Percentiles rank a stretch among this genome's conserved stretches.
Evolutionary conservation across 225 moss, liverwort and hornwort species (phyloP).

Genomic region (Thuidium tamariscinum): DNA sequence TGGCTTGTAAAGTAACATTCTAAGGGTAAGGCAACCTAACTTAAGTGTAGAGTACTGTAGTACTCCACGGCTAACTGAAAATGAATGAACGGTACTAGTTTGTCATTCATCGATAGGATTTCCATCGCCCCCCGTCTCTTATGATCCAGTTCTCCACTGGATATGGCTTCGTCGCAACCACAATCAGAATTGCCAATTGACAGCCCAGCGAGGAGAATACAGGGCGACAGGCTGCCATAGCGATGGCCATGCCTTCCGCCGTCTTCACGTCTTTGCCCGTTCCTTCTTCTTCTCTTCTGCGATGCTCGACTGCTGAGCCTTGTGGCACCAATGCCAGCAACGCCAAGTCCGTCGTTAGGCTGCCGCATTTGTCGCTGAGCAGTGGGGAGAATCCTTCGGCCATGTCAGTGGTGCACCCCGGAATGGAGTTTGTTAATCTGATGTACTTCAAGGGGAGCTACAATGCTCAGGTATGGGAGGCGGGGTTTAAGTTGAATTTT

Average conservation of each 20-base stretch:
- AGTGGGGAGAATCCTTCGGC: background rate
- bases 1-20: no score
- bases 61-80: no score
- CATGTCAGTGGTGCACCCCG: conserved; percentile 56
- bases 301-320: conserved; percentile 8
- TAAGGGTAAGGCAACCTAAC: no score
- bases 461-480: conserved; percentile 42
- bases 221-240: no score
- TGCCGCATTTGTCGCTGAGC: conserved; percentile 1
- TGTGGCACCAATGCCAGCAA: background rate
- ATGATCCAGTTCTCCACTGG: no score
- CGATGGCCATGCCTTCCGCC: conserved; percentile 19
- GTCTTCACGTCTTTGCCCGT: conserved; percentile 8
- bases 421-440: conserved; percentile 61
- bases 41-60: no score
- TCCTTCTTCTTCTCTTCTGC: background rate
- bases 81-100: no score
- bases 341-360: background rate
- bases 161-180: no score
- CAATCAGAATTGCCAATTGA: no score
- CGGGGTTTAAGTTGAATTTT: background rate
- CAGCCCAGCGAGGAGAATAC: no score
- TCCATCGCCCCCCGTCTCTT: no score
- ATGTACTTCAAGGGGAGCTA: conserved; percentile 91
- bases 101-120: no score